These are phyloP conservation scores for Wickerhamomyces canadensis DNA, from an alignment of 805 yeast genomes.

Conservation along the genomic window DNA sequence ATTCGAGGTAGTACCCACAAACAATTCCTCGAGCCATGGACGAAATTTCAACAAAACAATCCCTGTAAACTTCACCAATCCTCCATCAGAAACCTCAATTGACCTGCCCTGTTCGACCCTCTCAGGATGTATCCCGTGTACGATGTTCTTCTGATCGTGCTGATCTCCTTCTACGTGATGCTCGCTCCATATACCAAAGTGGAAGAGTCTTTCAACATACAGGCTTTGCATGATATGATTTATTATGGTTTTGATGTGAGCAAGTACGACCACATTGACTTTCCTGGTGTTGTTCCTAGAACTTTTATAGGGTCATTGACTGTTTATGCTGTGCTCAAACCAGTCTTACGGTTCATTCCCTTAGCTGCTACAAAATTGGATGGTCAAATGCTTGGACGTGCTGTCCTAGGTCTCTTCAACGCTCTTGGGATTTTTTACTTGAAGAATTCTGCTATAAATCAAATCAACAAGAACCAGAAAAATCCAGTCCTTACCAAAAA, in stretches of 20 bases:
- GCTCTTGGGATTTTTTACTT: conserved; percentile 45
- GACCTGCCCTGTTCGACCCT: not conserved
- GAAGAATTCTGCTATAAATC: conserved; percentile 34
- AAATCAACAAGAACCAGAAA: conserved; percentile 11
- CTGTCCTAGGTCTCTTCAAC: conserved; percentile 58
- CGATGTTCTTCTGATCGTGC: conserved; percentile 36
- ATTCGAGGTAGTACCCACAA: too few relatives aligned
- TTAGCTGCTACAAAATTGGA: conserved; percentile 35
- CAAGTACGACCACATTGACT: conserved; percentile 65
- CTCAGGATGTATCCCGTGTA: conserved; percentile 12
- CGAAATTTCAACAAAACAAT: too few relatives aligned
- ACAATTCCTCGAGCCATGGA: too few relatives aligned
- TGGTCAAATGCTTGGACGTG: conserved; percentile 52
- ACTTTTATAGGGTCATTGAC: conserved; percentile 70
- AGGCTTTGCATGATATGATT: conserved; percentile 80
- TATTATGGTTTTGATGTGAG: conserved; percentile 48
- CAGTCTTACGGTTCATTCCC: conserved; percentile 22
- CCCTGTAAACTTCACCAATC: not conserved
- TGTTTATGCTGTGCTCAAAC: conserved; percentile 42
- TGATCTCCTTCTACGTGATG: conserved; percentile 43
- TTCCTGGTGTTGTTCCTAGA: conserved; percentile 89
- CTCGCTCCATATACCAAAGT: conserved; percentile 84
- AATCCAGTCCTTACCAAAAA: not conserved
- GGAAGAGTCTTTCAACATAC: conserved; percentile 88
- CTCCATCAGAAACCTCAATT: too few relatives aligned